These are phyloP conservation scores for Rhinocladiella similis DNA, from an alignment of 2,329 filamentous ascomycete genomes.

Conservation along the genomic window DNA sequence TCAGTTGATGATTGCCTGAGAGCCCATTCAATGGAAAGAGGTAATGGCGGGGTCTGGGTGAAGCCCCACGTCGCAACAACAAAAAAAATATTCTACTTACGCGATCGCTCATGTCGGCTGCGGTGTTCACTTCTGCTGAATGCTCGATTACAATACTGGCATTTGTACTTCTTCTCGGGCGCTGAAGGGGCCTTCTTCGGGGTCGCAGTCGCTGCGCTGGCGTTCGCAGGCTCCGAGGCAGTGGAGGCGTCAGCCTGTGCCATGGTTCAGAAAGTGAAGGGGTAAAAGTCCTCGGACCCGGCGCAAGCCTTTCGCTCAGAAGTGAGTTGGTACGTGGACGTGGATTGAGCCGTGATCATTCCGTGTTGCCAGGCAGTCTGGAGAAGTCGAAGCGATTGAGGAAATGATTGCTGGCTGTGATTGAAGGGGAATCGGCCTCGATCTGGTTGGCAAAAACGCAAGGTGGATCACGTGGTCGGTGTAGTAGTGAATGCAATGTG, in stretches of 20 bases:
- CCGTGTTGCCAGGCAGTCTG: conserved; percentile 12
- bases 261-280: conserved; percentile 21
- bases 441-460: conserved; percentile 20
- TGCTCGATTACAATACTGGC: conserved; percentile 95
- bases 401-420: conserved; percentile 10
- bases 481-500: conserved; percentile 8
- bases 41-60: conserved; percentile 22
- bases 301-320: conserved; percentile 31
- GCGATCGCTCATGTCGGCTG: conserved; percentile 93
- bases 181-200: conserved; percentile 73
- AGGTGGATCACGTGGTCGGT: conserved; percentile 23
- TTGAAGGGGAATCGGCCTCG: conserved; percentile 8
- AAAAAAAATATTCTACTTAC: conserved; percentile 60
- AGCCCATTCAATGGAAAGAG: conserved; percentile 1
- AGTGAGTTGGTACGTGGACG: conserved; percentile 28
- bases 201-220: conserved; percentile 59
- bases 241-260: conserved; percentile 28
- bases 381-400: conserved; percentile 7
- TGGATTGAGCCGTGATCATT: conserved; percentile 21
- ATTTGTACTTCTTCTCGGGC: conserved; percentile 99
- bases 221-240: conserved; percentile 31
- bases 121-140: conserved; percentile 97
- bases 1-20: conserved; percentile 18
- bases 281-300: conserved; percentile 28
- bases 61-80: conserved; percentile 27